Conservation (phyloP, 2,329 filamentous ascomycete genomes). For the Microcyclospora pomicola region DNA sequence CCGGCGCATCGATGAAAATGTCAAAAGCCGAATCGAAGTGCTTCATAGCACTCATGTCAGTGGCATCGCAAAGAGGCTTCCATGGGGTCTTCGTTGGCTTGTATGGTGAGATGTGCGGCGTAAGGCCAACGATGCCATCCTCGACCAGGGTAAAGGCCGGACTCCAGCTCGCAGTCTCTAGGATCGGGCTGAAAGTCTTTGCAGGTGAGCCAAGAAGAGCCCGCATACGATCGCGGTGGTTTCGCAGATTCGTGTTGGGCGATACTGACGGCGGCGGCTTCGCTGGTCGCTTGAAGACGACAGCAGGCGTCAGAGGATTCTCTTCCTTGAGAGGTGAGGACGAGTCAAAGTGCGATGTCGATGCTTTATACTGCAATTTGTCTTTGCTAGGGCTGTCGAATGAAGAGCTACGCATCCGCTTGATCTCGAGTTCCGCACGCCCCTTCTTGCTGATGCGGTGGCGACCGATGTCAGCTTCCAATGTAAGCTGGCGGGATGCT, state of each 20-base stretch:
- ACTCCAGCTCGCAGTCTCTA: constrained; percentile 45
- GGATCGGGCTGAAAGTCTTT: constrained; percentile 38
- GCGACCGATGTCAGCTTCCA: constrained; percentile 39
- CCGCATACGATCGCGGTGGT: constrained; percentile 72
- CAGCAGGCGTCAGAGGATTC: constrained; percentile 62
- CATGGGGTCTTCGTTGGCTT: constrained; percentile 22
- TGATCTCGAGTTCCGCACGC: constrained; percentile 90
- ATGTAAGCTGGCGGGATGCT: constrained; percentile 47
- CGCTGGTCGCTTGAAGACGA: constrained; percentile 60
- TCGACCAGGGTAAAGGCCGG: constrained; percentile 54
- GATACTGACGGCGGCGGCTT: constrained; percentile 65
- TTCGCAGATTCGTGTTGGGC: constrained; percentile 79
- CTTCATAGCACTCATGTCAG: constrained; percentile 12
- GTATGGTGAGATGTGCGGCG: constrained; percentile 22
- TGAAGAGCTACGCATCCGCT: constrained; percentile 78
- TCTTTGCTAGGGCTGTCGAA: constrained; percentile 77
- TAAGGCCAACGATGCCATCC: constrained; percentile 41
- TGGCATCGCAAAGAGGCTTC: constrained; percentile 15
- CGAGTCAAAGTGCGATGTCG: constrained; percentile 19
- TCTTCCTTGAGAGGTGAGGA: constrained; percentile 27
- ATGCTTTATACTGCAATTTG: constrained; percentile 36
- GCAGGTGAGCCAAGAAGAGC: constrained; percentile 70
- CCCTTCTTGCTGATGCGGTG: constrained; percentile 40
- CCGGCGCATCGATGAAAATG: constrained; percentile 38
- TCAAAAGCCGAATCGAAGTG: constrained; percentile 36